Conservation (phyloP, 805 yeast genomes). For the Zygoascus ofunaensis region DNA sequence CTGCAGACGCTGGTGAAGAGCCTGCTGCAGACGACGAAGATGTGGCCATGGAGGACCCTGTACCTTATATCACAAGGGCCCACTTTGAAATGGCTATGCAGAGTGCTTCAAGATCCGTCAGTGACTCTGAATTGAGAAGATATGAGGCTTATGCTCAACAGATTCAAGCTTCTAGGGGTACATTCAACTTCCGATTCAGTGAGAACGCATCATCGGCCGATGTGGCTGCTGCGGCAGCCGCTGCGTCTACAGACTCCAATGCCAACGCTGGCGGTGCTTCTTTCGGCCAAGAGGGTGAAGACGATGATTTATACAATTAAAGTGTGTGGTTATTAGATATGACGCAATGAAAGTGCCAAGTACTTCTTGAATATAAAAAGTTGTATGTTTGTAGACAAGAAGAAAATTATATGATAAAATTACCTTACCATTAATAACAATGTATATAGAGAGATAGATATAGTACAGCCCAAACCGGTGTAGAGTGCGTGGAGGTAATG, state of each 20-base stretch:
- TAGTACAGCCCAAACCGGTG: no score
- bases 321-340: background rate
- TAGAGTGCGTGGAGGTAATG: no score
- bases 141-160: conserved; percentile 98
- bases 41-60: conserved; percentile 79
- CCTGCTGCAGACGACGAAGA: conserved; percentile 28
- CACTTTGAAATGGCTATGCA: conserved; percentile 99
- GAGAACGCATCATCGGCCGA: conserved; percentile 34
- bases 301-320: conserved; percentile 39
- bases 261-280: conserved; percentile 39
- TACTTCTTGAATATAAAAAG: no score
- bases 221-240: conserved; percentile 33
- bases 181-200: conserved; percentile 79
- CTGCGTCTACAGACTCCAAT: conserved; percentile 20
- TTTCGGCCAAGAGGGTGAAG: conserved; percentile 45
- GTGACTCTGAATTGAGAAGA: conserved; percentile 95
- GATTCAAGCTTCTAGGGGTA: conserved; percentile 92
- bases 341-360: background rate
- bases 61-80: conserved; percentile 85
- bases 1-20: conserved; percentile 34
- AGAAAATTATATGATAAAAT: no score
- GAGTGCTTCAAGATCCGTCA: conserved; percentile 95
- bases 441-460: no score
- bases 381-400: background rate
- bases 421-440: no score